Base-by-base conservation (phyloP, 306 rosid genomes). In the Herpetospermum pedunculosum region DNA sequence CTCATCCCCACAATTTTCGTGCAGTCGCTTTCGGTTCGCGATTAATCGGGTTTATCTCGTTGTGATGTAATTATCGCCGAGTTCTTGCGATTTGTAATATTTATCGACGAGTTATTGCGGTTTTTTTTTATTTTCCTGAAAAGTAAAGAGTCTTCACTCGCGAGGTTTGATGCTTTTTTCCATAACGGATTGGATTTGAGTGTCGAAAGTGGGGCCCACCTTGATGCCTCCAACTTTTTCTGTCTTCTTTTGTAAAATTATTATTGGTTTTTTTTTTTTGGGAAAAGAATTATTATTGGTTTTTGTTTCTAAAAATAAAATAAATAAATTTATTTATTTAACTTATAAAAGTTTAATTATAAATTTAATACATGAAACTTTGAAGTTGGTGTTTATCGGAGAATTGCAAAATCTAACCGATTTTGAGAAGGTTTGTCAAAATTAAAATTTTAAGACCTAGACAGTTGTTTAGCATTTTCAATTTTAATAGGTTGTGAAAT, bases 1-100 rank as follows among this genome's bases (percentile, higher is more conserved):
- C 81, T 71, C 44, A 3, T 16, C 37, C 34, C 53, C 52, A 28
- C 15, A 78, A 13, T 52, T 77, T 77, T 67, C 62, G 83, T 82
- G 77, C 81, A 46, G 88, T 90, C 94, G 63, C 87, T 88, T 80
- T 88, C 89, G 74, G 73, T 44, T 29, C 30, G 21, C 34, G 28
- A 35, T 69, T 41, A 55, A 69, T 69, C 54, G 73, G 18, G 49
- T 15, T 38, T 65, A 40, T 65, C 55, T 29, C 21, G 34, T 15
- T 48, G 9, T 16, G 26, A 1, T 21, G 14, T 67, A 21, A 41
- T 53, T 60, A 49, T 37, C 53, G 68, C 32, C 52, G 12, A n/a
- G n/a, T 3, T 13, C 2, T 16, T 72, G 23, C 71, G 25, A 14
- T 2, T 34, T 6, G 29, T 34, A 0, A 6, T 6, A 29, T 50